phyloP scores from a whole-genome alignment of 768 basidiomycete genomes.

The Porphyrellus cyaneotinctus region DNA sequence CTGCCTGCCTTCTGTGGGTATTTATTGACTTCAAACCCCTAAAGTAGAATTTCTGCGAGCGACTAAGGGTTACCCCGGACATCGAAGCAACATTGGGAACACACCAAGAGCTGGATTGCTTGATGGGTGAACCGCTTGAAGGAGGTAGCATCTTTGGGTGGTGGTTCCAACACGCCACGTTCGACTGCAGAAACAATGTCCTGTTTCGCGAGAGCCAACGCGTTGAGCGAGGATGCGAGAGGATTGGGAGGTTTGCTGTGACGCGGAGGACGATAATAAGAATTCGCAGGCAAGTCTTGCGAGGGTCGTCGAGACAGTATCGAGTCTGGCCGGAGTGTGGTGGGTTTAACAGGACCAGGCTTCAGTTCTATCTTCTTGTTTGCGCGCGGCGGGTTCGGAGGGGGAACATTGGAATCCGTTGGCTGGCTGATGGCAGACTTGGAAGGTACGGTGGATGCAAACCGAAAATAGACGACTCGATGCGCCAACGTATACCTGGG shows the following conservation, averaged over 20 bases:
- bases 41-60: constrained; percentile 74
- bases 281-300: constrained; percentile 23
- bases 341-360: constrained; percentile 56
- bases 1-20: constrained; percentile 52
- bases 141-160: constrained; percentile 58
- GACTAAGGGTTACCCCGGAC: neutral
- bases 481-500: neutral
- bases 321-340: constrained; percentile 22
- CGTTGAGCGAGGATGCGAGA: constrained; percentile 17
- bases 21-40: constrained; percentile 71
- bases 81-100: constrained; percentile 11
- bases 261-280: constrained; percentile 25
- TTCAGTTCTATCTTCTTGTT: constrained; percentile 55
- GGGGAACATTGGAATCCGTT: constrained; percentile 23
- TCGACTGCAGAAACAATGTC: constrained; percentile 63
- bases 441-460: constrained; percentile 31
- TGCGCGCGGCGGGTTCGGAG: constrained; percentile 30
- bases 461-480: constrained; percentile 8
- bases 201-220: constrained; percentile 52
- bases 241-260: constrained; percentile 19
- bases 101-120: constrained; percentile 43
- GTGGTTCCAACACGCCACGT: constrained; percentile 65
- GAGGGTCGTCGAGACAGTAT: constrained; percentile 18
- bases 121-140: constrained; percentile 49
- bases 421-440: constrained; percentile 17